phyloP scores from a whole-genome alignment of 805 yeast species.

The Metschnikowia lochheadii region DNA sequence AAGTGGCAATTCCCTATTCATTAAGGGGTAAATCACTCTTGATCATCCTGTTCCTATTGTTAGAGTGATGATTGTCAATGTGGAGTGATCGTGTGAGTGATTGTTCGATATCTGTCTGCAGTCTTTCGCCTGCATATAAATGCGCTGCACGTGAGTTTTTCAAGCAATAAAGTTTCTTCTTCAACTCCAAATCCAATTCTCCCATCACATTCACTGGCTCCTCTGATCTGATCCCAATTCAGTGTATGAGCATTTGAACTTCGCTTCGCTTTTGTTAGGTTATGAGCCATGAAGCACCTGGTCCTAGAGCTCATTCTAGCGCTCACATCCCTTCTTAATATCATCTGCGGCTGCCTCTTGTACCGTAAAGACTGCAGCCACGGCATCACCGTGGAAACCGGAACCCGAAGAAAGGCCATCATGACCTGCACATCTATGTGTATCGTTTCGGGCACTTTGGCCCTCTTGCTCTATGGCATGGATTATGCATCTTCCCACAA shows the following conservation, averaged over 20 bases:
- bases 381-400: constrained; percentile 13
- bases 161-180: neutral
- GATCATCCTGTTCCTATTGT: no score
- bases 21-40: no score
- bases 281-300: constrained; percentile 3
- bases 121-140: no score
- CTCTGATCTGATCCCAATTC: neutral
- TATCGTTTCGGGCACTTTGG: constrained; percentile 7
- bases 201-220: neutral
- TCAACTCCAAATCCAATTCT: neutral
- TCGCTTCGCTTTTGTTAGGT: neutral
- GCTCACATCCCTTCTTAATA: constrained; percentile 9
- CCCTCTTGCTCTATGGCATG: constrained; percentile 1
- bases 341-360: constrained; percentile 8
- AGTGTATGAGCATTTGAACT: neutral
- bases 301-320: constrained; percentile 7
- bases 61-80: no score
- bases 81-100: no score
- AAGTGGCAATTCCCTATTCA: no score
- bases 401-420: constrained; percentile 12
- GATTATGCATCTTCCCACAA: neutral
- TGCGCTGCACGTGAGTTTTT: constrained; percentile 4
- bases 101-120: no score
- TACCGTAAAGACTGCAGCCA: constrained; percentile 7
- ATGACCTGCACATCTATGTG: constrained; percentile 12